Evolutionary conservation across 371 early-diverging fungal species (phyloP).

Genomic region (Parasitella parasitica): DNA sequence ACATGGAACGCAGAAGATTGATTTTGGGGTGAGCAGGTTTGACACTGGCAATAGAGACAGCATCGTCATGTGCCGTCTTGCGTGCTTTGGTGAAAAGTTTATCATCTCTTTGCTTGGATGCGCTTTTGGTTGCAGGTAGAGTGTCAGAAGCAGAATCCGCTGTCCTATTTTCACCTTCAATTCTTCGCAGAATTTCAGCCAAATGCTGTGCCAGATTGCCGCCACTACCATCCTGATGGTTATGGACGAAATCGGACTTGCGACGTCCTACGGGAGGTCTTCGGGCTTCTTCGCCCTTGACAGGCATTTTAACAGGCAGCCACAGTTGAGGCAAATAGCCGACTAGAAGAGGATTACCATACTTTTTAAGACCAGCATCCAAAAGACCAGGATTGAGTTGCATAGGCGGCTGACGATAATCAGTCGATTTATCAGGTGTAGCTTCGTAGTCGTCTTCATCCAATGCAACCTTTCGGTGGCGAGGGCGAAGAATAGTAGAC

Average conservation of each 20-base stretch:
- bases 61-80: constrained; percentile 5
- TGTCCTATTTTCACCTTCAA: constrained; percentile 16
- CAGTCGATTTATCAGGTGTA: constrained; percentile 51
- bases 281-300: constrained; percentile 14
- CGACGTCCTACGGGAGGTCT: not conserved
- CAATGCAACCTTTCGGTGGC: constrained; percentile 17
- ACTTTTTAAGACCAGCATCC: constrained; percentile 68
- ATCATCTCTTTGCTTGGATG: not conserved
- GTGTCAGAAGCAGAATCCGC: not conserved
- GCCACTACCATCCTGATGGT: not conserved
- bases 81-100: constrained; percentile 1
- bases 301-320: constrained; percentile 56
- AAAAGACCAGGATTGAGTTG: constrained; percentile 67
- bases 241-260: constrained; percentile 3
- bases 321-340: constrained; percentile 75
- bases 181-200: constrained; percentile 29
- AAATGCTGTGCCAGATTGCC: constrained; percentile 23
- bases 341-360: constrained; percentile 65
- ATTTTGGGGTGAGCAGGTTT: not conserved
- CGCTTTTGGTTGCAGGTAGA: not conserved
- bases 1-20: not conserved
- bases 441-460: constrained; percentile 75
- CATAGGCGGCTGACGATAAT: constrained; percentile 75
- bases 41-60: constrained; percentile 14
- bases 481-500: constrained; percentile 9